These are phyloP conservation scores for Prunus kanzakura DNA, from an alignment of 306 rosid genomes.

Conservation along the genomic window DNA sequence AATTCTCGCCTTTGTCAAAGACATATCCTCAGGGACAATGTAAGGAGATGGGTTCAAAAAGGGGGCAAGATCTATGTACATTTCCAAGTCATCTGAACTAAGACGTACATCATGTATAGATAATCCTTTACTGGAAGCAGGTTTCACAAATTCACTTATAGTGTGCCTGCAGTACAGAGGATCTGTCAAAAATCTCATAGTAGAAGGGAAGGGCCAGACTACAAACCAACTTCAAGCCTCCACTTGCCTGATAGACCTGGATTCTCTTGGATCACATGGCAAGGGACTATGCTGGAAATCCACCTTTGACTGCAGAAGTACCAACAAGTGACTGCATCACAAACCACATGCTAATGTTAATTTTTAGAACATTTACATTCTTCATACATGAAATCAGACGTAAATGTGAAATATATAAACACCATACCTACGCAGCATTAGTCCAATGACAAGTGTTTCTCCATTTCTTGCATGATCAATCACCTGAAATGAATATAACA, in stretches of 20 bases:
- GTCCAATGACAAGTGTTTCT: slow-evolving; percentile 80
- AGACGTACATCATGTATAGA: slow-evolving; percentile 70
- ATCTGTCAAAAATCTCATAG: slow-evolving; percentile 31
- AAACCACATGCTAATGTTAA: slow-evolving; percentile 20
- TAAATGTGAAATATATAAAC: not conserved
- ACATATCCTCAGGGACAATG: slow-evolving; percentile 95
- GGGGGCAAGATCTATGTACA: slow-evolving; percentile 92
- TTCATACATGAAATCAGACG: slow-evolving; percentile 19
- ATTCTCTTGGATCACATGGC: slow-evolving; percentile 64
- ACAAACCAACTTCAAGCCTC: slow-evolving; percentile 18
- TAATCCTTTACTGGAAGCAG: slow-evolving; percentile 91
- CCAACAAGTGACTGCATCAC: slow-evolving; percentile 80
- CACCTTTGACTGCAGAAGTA: slow-evolving; percentile 81
- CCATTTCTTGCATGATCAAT: slow-evolving; percentile 88
- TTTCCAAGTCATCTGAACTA: slow-evolving; percentile 87
- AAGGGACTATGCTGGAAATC: slow-evolving; percentile 93
- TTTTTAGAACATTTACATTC: slow-evolving; percentile 10
- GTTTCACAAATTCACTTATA: slow-evolving; percentile 80
- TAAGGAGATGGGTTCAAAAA: slow-evolving; percentile 91
- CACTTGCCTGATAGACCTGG: slow-evolving; percentile 55
- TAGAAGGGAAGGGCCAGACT: slow-evolving; percentile 19
- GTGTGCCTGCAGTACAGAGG: slow-evolving; percentile 56
- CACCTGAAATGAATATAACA: slow-evolving; percentile 56
- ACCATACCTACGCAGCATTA: slow-evolving; percentile 82
- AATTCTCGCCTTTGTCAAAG: slow-evolving; percentile 72